Evolutionary conservation across 345 rosid species (phyloP).

Genomic region (Rhizophora apiculata): DNA sequence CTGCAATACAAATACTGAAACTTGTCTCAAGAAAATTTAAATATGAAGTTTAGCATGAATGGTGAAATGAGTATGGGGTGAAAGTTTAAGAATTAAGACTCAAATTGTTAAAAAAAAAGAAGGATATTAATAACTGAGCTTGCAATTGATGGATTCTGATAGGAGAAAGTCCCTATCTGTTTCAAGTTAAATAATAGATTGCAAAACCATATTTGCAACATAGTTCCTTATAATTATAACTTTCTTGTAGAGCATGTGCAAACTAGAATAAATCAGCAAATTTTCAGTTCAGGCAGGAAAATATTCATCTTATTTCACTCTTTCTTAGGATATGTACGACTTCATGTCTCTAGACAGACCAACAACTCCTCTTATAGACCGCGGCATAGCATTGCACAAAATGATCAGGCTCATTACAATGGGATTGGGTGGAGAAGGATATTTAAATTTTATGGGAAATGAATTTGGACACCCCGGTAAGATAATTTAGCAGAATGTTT

Average conservation of each 20-base stretch:
- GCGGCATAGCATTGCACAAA: constrained; percentile 96
- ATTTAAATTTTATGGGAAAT: constrained; percentile 97
- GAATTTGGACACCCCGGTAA: constrained; percentile 99
- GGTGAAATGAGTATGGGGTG: too few relatives aligned
- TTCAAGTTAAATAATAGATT: too few relatives aligned
- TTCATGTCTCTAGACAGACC: constrained; percentile 88
- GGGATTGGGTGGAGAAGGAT: constrained; percentile 98
- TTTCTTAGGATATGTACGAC: constrained; percentile 89
- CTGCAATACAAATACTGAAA: too few relatives aligned
- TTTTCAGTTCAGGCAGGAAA: constrained; percentile 1
- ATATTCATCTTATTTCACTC: constrained; percentile 10
- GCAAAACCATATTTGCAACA: too few relatives aligned
- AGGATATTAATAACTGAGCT: too few relatives aligned
- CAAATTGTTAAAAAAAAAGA: too few relatives aligned
- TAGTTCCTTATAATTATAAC: too few relatives aligned
- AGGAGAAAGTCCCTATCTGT: too few relatives aligned
- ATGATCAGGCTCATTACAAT: constrained; percentile 91
- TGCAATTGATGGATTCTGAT: too few relatives aligned
- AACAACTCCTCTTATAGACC: constrained; percentile 73
- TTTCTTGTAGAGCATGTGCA: neutral
- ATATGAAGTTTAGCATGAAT: too few relatives aligned
- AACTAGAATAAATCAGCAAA: neutral
- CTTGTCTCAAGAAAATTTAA: too few relatives aligned
- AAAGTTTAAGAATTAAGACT: too few relatives aligned
- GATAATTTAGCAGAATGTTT: constrained; percentile 7